Evolutionary conservation across 2,329 filamentous ascomycete species (phyloP).

Genomic region (Pseudogymnoascus destructans): DNA sequence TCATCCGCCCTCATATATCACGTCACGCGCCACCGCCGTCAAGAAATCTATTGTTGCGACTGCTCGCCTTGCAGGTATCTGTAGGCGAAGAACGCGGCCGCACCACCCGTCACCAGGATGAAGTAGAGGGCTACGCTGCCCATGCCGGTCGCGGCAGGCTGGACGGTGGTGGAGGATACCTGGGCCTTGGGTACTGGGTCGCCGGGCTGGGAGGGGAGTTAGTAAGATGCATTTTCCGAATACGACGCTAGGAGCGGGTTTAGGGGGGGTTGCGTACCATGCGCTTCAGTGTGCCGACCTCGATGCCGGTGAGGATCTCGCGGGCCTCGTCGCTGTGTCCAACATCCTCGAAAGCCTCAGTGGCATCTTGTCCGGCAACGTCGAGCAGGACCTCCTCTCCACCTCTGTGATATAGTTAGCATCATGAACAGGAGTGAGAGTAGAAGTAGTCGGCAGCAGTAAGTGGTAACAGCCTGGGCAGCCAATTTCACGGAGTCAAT

Average conservation of each 20-base stretch:
- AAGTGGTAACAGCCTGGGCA: not conserved
- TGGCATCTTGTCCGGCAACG: slow-evolving; percentile 88
- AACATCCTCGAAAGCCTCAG: slow-evolving; percentile 97
- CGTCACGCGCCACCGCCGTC: not conserved
- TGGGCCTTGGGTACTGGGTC: slow-evolving; percentile 61
- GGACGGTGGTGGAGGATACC: slow-evolving; percentile 34
- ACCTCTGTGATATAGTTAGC: slow-evolving; percentile 45
- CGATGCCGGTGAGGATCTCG: slow-evolving; percentile 71
- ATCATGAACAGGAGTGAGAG: not conserved
- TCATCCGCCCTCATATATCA: not conserved
- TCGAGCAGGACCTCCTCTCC: slow-evolving; percentile 97
- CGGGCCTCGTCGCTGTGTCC: slow-evolving; percentile 97
- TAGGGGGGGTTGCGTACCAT: slow-evolving; percentile 41
- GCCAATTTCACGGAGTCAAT: not conserved
- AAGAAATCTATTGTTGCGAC: not conserved
- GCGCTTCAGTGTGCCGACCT: slow-evolving; percentile 68
- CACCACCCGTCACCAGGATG: slow-evolving; percentile 63
- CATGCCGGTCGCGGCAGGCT: slow-evolving; percentile 37
- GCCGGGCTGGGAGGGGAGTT: slow-evolving; percentile 44
- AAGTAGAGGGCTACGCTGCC: slow-evolving; percentile 67
- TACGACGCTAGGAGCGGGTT: slow-evolving; percentile 10
- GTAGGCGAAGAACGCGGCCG: slow-evolving; percentile 67
- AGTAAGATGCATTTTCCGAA: slow-evolving; percentile 2
- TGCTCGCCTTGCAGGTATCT: slow-evolving; percentile 56
- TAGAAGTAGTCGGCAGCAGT: not conserved